Conservation (phyloP, 352 stramenopile genomes). For the Lagenidium sp. region DNA sequence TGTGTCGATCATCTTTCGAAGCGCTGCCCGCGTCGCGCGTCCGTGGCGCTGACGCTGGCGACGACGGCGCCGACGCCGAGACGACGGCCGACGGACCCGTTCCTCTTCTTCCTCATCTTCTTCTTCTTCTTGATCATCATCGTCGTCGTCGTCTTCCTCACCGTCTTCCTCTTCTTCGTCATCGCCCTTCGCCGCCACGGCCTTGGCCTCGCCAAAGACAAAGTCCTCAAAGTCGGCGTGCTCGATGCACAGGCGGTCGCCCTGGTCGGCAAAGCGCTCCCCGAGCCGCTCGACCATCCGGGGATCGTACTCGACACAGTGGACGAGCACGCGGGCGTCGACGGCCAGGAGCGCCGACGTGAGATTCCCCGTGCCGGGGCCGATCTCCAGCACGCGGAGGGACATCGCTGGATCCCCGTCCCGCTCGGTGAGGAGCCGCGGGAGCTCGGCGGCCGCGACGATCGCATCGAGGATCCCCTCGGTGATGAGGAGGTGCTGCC, state of each 20-base stretch:
- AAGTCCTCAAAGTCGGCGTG: conserved; percentile 37
- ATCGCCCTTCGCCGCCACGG: too few species aligned
- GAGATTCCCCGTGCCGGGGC: conserved; percentile 78
- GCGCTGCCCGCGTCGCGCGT: too few species aligned
- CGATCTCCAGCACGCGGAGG: conserved; percentile 70
- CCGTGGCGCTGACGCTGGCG: too few species aligned
- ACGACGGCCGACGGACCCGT: too few species aligned
- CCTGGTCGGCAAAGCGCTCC: conserved; percentile 35
- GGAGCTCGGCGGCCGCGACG: conserved; percentile 45
- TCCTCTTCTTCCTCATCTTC: too few species aligned
- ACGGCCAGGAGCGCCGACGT: conserved; percentile 62
- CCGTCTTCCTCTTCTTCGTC: too few species aligned
- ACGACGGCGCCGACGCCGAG: too few species aligned
- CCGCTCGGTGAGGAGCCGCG: conserved; percentile 10
- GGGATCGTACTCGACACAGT: conserved; percentile 65
- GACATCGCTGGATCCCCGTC: not conserved
- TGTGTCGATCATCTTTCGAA: too few species aligned
- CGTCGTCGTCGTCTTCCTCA: too few species aligned
- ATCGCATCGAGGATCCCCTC: conserved; percentile 53
- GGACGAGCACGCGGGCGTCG: conserved; percentile 35
- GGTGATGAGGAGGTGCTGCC: conserved; percentile 72
- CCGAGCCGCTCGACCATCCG: conserved; percentile 68
- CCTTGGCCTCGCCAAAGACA: conserved; percentile 14
- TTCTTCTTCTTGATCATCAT: too few species aligned
- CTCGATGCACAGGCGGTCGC: conserved; percentile 20